Base-by-base conservation (phyloP, 2,329 filamentous ascomycete species). In the Paraconiothyrium brasiliense region DNA sequence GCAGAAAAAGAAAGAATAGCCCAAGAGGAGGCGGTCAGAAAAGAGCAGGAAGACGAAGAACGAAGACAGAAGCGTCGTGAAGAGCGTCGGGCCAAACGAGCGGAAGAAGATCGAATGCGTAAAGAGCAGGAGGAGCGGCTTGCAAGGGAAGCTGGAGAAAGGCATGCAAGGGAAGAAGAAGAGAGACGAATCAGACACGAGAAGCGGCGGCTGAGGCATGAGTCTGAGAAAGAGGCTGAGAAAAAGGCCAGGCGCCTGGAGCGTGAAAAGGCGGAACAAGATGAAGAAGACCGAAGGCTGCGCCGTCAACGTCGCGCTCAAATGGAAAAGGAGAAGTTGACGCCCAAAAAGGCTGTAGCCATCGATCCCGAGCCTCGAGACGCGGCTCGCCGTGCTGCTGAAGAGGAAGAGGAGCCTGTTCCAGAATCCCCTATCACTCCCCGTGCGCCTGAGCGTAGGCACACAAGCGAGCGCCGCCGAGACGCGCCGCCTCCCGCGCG, bases 221-320 rank as follows among this genome's bases (percentile, higher is more conserved):
- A 76, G 54, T 73, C 71, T 8, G 71, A 20, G 20, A 20, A 74
- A 24, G 75, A 76, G 54, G 74, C 71, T 8, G 71, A 72, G 54
- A 68, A 71, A 43, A 70, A 72, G 34, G 62, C 66, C 10, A 63
- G 52, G 41, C 65, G 67, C 1, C 27, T 64, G 20, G 66, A 69
- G 30, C 49, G 44, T 11, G 64, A 71, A 52, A 59, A 58, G 48
- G 51, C 57, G 34, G 67, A 69, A 49, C 59, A 65, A 7, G 70
- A 70, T 24, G 69, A 76, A 49, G 72, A 77, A 49, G 71, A 67
- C 0, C 62, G 60, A 34, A 65, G 65, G 54, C 51, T 70, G 30
- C 70, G 71, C 44, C 68, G 71, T 11, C 65, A 74, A 47, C 69
- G 68, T 24, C 68, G 67, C 34, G 71, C 70, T 5, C 70, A 76